Base-by-base conservation (phyloP, 495 filamentous ascomycete genomes). In the Penicillium angulare region DNA sequence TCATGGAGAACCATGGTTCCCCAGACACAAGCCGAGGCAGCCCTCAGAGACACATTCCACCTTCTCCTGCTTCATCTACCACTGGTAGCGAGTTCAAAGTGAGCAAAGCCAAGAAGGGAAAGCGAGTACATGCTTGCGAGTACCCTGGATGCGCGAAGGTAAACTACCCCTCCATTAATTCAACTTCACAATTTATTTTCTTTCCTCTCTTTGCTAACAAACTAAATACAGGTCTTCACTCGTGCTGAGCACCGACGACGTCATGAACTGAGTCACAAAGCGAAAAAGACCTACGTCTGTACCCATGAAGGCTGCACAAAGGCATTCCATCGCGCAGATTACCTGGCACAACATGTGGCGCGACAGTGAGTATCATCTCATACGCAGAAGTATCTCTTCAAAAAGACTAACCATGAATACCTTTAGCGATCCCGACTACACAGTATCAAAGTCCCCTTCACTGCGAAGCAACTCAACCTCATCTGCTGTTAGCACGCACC, bases 221-320 rank as follows among this genome's bases (percentile, higher is more conserved):
- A 34, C 38, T 32, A 34, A 34, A 17, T 33, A 49, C 10, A 87
- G 86, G 84, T 87, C 41, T 90, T 90, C 63, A 93, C 90, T 12
- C 79, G 91, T 61, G 89, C 89, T 20, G 91, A 96, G 63, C 91
- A 96, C 32, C 58, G 27, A 42, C 90, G 90, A 66, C 89, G 90
- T 36, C 90, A 96, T 71, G 87, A 95, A 66, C 71, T 92, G 43
- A 92, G 91, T 64, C 90, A 96, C 71, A 83, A 84, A 57, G 78
- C 79, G 15, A 75, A 83, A 48, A 84, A 88, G 20, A 73, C 80
- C 5, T 85, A 79, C 55, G 75, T 76, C 21, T 95, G 90, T 65
- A 76, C 79, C 3, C 75, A 83, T 43, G 70, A 78, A 31, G 79
- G 81, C 34, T 96, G 91, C 67, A 83, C 82, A n/a, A 89, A 85